Percentiles rank a stretch among this genome's conserved stretches.
Conservation (phyloP, 345 rosid species). For the Hibiscus tridactylites region DNA sequence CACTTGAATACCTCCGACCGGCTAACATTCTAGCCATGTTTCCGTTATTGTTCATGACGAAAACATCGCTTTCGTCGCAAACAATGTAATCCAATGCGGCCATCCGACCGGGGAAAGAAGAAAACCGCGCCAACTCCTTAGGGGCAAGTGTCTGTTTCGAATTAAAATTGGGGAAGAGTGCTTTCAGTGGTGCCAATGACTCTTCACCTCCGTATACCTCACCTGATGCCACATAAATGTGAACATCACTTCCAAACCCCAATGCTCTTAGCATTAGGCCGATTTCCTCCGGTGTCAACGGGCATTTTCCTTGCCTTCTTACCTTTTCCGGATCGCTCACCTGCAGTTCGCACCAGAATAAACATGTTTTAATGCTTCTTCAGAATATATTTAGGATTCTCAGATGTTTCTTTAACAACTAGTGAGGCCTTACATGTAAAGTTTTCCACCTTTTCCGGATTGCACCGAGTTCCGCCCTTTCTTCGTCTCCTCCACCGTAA, state of each 20-base stretch:
- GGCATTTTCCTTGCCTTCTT: slow-evolving; percentile 78
- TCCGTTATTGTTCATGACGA: slow-evolving; percentile 90
- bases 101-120: slow-evolving; percentile 73
- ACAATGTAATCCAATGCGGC: slow-evolving; percentile 93
- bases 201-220: slow-evolving; percentile 83
- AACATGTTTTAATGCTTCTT: neutral
- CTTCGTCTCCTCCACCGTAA: slow-evolving; percentile 84
- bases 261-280: slow-evolving; percentile 85
- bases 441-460: slow-evolving; percentile 84
- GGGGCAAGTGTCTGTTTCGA: slow-evolving; percentile 74
- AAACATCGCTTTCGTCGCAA: slow-evolving; percentile 85
- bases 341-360: slow-evolving; percentile 24
- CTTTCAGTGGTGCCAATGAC: slow-evolving; percentile 69
- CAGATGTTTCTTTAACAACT: neutral
- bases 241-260: slow-evolving; percentile 79
- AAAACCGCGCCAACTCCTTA: slow-evolving; percentile 60
- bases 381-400: neutral
- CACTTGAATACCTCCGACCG: slow-evolving; percentile 61
- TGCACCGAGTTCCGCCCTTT: slow-evolving; percentile 61
- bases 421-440: slow-evolving; percentile 50
- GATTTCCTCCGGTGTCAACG: slow-evolving; percentile 83
- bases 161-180: slow-evolving; percentile 76
- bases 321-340: slow-evolving; percentile 67
- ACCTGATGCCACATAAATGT: slow-evolving; percentile 89
- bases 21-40: slow-evolving; percentile 96